Percentiles rank a stretch among this genome's conserved stretches.
Conservation (phyloP, 352 stramenopile species). For the Globisporangium acanthophoron region DNA sequence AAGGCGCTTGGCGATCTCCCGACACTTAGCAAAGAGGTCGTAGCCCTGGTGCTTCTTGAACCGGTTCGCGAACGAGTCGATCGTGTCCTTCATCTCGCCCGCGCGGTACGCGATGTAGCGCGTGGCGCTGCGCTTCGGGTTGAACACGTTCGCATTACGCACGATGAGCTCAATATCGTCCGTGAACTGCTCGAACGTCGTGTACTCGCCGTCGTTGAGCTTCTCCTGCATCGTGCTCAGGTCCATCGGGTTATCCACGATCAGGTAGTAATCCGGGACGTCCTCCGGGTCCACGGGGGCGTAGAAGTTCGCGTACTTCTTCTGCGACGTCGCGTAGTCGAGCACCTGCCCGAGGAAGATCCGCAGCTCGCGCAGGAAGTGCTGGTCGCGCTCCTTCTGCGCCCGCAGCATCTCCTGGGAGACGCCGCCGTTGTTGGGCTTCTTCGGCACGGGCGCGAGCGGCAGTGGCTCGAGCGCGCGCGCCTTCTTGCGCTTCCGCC, state of each 20-base stretch:
- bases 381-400: slow-evolving; percentile 66
- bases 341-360: slow-evolving; percentile 86
- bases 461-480: slow-evolving; percentile 44
- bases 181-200: slow-evolving; percentile 84
- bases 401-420: slow-evolving; percentile 34
- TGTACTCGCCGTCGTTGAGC: slow-evolving; percentile 88
- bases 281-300: slow-evolving; percentile 64
- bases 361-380: slow-evolving; percentile 82
- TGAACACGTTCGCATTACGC: slow-evolving; percentile 87
- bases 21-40: slow-evolving; percentile 86
- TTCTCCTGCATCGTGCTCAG: slow-evolving; percentile 86
- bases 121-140: slow-evolving; percentile 73
- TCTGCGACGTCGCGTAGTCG: slow-evolving; percentile 73
- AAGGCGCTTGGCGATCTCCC: slow-evolving; percentile 62
- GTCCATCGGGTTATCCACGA: slow-evolving; percentile 87
- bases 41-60: slow-evolving; percentile 86
- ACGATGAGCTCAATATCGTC: slow-evolving; percentile 87
- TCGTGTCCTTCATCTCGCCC: slow-evolving; percentile 87
- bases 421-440: slow-evolving; percentile 6
- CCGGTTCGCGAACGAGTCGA: slow-evolving; percentile 81
- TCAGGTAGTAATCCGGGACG: slow-evolving; percentile 87
- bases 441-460: slow-evolving; percentile 32
- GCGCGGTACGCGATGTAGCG: slow-evolving; percentile 76
- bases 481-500: slow-evolving; percentile 10
- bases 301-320: slow-evolving; percentile 62